phyloP scores from a whole-genome alignment of 179 eudicot species.

The Beta corolliflora region DNA sequence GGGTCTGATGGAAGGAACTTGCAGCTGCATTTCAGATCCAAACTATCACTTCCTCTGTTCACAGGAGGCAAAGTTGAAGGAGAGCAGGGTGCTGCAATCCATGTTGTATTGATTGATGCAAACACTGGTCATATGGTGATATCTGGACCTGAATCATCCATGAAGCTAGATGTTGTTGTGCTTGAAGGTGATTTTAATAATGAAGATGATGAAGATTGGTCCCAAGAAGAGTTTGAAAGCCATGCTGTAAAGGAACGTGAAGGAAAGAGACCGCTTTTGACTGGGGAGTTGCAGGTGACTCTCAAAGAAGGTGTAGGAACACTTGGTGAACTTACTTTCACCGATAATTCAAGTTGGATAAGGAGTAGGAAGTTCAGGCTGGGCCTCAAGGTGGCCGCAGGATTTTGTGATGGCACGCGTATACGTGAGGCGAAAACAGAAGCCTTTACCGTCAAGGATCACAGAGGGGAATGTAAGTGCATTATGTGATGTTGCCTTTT shows the following conservation, averaged over 20 bases:
- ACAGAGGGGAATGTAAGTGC: conserved; percentile 92
- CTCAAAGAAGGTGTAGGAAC: conserved; percentile 99
- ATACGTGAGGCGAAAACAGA: conserved; percentile 95
- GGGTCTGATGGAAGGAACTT: conserved; percentile 89
- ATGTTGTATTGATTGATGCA: conserved; percentile 72
- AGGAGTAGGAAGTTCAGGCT: conserved; percentile 94
- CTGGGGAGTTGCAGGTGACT: conserved; percentile 80
- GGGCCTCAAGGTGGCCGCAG: conserved; percentile 81
- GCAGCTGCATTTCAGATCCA: conserved; percentile 80
- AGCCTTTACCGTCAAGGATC: conserved; percentile 96
- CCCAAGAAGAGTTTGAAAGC: conserved; percentile 81
- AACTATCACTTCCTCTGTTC: conserved; percentile 83
- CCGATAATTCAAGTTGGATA: conserved; percentile 98
- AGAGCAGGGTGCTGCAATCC: conserved; percentile 95
- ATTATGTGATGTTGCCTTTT: not conserved
- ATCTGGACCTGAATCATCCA: conserved; percentile 80
- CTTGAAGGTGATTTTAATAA: conserved; percentile 95
- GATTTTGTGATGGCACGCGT: conserved; percentile 71
- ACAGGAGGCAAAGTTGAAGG: conserved; percentile 99
- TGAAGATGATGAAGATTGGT: conserved; percentile 94
- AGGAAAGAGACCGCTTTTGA: conserved; percentile 89
- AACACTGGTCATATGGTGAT: conserved; percentile 69
- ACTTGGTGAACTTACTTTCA: conserved; percentile 85
- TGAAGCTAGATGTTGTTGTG: conserved; percentile 87
- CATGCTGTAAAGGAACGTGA: conserved; percentile 95